Evolutionary conservation across 2,329 filamentous ascomycete species (phyloP).

Genomic region (Dactylonectria macrodidyma): DNA sequence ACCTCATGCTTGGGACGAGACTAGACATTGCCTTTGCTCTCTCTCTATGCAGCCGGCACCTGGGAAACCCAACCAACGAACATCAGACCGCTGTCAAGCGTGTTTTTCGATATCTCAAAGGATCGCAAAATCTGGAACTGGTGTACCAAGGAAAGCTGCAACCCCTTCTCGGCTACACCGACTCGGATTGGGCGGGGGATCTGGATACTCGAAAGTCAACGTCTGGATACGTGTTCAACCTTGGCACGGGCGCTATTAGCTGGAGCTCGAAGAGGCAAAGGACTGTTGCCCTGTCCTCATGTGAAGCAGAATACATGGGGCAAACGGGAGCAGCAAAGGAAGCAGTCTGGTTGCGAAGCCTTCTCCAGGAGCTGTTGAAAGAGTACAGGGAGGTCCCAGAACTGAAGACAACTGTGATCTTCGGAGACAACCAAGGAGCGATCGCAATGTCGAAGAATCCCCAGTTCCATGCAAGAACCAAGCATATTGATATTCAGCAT

Average conservation of each 20-base stretch:
- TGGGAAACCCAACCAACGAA: background rate
- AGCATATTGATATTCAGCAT: conserved; percentile 3
- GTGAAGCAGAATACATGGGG: background rate
- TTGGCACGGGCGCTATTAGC: background rate
- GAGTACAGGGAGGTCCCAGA: background rate
- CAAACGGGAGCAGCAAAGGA: background rate
- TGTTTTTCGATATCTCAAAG: too few species aligned
- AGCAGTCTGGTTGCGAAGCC: background rate
- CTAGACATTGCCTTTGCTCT: conserved; percentile 5
- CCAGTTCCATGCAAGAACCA: background rate
- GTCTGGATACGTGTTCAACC: background rate
- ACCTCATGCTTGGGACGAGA: conserved; percentile 3
- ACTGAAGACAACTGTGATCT: background rate
- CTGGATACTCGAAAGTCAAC: too few species aligned
- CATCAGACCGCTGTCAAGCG: background rate
- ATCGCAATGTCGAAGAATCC: conserved; percentile 6
- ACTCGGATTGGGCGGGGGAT: too few species aligned
- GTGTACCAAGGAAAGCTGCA: too few species aligned
- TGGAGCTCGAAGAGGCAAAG: background rate
- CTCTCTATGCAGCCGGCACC: background rate
- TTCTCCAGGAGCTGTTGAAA: background rate
- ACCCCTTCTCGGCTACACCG: too few species aligned
- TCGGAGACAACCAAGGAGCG: background rate
- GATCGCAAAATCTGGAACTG: too few species aligned
- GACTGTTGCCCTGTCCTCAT: background rate